phyloP scores from a whole-genome alignment of 257 asterid genomes.

The Echium plantagineum region DNA sequence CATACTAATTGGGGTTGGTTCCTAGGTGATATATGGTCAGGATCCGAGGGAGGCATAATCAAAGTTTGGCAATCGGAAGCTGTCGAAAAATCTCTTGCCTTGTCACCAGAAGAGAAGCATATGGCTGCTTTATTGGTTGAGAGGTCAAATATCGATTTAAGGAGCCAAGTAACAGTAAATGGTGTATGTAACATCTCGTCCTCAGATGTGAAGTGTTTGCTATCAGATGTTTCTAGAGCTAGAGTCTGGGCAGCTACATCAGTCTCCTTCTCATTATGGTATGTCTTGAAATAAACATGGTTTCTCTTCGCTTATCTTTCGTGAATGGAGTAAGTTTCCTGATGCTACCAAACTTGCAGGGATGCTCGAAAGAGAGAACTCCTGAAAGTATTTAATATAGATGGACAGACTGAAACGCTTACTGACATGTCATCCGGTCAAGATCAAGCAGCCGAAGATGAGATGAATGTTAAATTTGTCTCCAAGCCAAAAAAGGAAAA shows the following conservation, averaged over 20 bases:
- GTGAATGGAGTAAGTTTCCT: slow-evolving; percentile 5
- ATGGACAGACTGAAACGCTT: slow-evolving; percentile 61
- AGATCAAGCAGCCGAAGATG: slow-evolving; percentile 53
- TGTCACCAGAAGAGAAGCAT: slow-evolving; percentile 50
- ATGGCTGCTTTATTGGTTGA: slow-evolving; percentile 69
- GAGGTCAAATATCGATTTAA: slow-evolving; percentile 50
- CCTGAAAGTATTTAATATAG: slow-evolving; percentile 47
- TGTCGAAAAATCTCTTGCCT: slow-evolving; percentile 49
- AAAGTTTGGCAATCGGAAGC: slow-evolving; percentile 75
- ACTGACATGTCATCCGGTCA: slow-evolving; percentile 36
- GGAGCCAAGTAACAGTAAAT: slow-evolving; percentile 59
- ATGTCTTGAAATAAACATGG: slow-evolving; percentile 5
- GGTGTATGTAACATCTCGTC: slow-evolving; percentile 67
- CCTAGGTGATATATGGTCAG: slow-evolving; percentile 77
- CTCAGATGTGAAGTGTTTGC: slow-evolving; percentile 58
- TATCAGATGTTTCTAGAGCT: slow-evolving; percentile 47
- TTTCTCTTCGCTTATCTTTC: neutral
- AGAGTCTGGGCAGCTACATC: slow-evolving; percentile 72
- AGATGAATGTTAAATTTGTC: slow-evolving; percentile 41
- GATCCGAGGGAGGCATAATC: slow-evolving; percentile 56
- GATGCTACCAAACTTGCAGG: slow-evolving; percentile 27
- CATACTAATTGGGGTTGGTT: neutral
- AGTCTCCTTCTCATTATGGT: slow-evolving; percentile 63
- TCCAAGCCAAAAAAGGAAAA: slow-evolving; percentile 66
- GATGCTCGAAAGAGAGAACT: slow-evolving; percentile 75